phyloP scores from a whole-genome alignment of 148 eudicot species.

The Vaccinium vitisidaea region DNA sequence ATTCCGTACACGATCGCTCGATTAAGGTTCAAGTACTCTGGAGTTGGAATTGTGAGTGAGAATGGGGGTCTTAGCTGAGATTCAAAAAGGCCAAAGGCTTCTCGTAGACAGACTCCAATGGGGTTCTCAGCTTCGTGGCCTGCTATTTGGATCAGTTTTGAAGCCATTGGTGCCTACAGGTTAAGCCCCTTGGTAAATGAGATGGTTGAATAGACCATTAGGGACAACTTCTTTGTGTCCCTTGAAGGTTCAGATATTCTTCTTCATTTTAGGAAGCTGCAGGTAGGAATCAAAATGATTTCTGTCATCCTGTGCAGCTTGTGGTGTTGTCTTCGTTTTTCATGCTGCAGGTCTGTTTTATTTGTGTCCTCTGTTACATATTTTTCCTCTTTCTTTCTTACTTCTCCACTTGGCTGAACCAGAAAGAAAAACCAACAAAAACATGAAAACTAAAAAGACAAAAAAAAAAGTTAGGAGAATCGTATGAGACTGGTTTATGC shows the following conservation, averaged over 20 bases:
- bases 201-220: neutral
- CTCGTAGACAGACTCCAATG: constrained; percentile 53
- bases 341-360: too few species aligned
- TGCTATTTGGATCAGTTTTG: constrained; percentile 42
- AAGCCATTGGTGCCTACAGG: constrained; percentile 34
- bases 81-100: constrained; percentile 45
- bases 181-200: neutral
- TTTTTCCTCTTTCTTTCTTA: neutral
- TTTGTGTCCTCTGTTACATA: neutral
- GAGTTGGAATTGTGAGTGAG: constrained; percentile 43
- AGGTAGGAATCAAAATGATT: neutral
- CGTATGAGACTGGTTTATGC: too few species aligned
- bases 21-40: constrained; percentile 54
- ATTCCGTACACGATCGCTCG: constrained; percentile 66
- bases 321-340: neutral
- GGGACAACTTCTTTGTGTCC: neutral
- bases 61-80: constrained; percentile 71
- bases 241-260: neutral
- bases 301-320: neutral
- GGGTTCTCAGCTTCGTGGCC: constrained; percentile 57
- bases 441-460: too few species aligned
- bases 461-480: too few species aligned
- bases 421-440: neutral
- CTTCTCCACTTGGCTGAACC: neutral
- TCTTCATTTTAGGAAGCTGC: neutral